Evolutionary conservation across 805 yeast genomes (phyloP), one percentile per base, ranked within the genome.

Genomic region (Kodamaea laetipori): DNA sequence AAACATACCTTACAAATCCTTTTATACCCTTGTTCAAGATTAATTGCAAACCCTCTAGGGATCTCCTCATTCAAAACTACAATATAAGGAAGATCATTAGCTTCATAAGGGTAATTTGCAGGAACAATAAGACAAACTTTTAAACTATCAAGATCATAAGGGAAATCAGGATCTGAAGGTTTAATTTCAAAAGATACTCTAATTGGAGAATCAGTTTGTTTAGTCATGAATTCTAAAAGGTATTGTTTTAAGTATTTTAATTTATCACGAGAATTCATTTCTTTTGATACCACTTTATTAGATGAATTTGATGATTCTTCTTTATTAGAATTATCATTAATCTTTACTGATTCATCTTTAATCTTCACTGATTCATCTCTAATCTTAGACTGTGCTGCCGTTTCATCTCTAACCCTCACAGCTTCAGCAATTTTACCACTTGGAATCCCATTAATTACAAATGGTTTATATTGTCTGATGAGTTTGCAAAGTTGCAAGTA

Each of bases 161-260:
- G 84, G 55, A 86, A 85, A 35, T 84, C 85, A 0, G 90, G 90
- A 56, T 84, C 90, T 0, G 82, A 69, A 0, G 90, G 90, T 15
- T 52, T 54, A 36, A 80, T 46, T 24, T 69, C 49, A 48, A 79
- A 70, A 10, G 78, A 67, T 11, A 79, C 41, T 45, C 76, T 76
- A 4, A 73, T 52, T 21, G 41, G 34, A 1, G 42, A 37, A 5
- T 49, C 50, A 1, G 62, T 58, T 16, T 55, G 55, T 8, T 48
- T 50, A n/a, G 44, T 45, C 19, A 61, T 51, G 47, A 61, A 66
- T 46, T 60, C 59, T 25, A 58, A 66, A 59, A 63, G 21, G 58
- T 66, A 15, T 47, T 67, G 31, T 48, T 69, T 26, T 59, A 65
- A 33, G 66, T 66, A 48, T 47, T 48, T 41, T 18, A 32, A 37